Evolutionary conservation across 306 rosid genomes (phyloP).

Genomic region (Vigna reflexopilosa): DNA sequence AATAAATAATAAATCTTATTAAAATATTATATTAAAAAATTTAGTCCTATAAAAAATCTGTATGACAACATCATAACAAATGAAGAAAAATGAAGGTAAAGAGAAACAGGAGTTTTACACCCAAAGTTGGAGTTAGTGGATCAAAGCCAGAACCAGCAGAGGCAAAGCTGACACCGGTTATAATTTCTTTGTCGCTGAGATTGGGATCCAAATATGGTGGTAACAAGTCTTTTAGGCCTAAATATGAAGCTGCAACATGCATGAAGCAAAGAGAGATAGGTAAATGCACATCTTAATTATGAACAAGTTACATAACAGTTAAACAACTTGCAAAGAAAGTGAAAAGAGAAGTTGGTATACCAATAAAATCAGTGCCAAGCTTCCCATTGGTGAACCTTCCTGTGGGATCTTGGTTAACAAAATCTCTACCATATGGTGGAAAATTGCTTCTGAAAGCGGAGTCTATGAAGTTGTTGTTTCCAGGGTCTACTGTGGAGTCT

Average conservation of each 20-base stretch:
- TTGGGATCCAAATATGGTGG: constrained; percentile 78
- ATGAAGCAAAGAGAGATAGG: background rate
- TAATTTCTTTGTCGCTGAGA: constrained; percentile 52
- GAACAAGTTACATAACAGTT: background rate
- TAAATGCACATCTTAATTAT: background rate
- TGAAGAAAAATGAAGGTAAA: background rate
- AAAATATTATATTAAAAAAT: no score
- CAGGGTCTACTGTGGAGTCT: constrained; percentile 86
- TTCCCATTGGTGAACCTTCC: constrained; percentile 84
- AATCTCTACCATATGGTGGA: constrained; percentile 71
- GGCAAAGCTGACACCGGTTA: constrained; percentile 81
- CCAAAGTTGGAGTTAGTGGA: constrained; percentile 64
- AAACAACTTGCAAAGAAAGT: background rate
- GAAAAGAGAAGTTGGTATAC: constrained; percentile 36
- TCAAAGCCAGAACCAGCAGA: constrained; percentile 84
- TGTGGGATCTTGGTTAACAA: constrained; percentile 54
- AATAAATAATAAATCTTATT: no score
- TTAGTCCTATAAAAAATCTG: no score
- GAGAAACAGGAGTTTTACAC: constrained; percentile 48
- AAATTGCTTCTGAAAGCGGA: constrained; percentile 65
- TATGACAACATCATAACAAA: background rate
- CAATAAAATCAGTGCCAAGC: constrained; percentile 66
- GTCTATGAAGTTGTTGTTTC: constrained; percentile 63
- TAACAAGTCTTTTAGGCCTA: constrained; percentile 61
- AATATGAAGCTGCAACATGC: constrained; percentile 59